phyloP scores from a whole-genome alignment of 768 basidiomycete species.

The Boletus edulis region DNA sequence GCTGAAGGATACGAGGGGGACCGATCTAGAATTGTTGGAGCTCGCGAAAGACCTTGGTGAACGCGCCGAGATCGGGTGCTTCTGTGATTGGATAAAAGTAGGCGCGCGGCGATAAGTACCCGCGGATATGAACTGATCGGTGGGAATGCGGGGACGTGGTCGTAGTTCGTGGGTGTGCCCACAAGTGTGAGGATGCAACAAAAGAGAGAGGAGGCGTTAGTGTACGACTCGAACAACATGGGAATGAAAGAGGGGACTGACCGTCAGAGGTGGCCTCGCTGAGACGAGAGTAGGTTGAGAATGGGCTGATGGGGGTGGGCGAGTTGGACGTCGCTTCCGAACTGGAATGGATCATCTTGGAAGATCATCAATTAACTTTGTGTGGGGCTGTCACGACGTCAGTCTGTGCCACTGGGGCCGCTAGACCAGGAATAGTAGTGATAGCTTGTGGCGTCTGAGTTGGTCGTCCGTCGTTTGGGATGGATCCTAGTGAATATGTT shows the following conservation, averaged over 20 bases:
- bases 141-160: neutral
- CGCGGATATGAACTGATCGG: constrained; percentile 15
- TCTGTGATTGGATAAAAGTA: constrained; percentile 33
- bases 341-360: constrained; percentile 33
- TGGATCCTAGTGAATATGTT: no score
- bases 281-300: constrained; percentile 36
- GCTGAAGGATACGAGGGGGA: constrained; percentile 26
- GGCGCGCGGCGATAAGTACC: neutral
- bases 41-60: constrained; percentile 67
- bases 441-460: neutral
- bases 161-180: neutral
- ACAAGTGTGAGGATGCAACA: no score
- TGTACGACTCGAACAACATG: no score
- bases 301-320: constrained; percentile 36
- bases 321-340: constrained; percentile 33
- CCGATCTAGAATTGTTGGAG: constrained; percentile 55
- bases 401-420: neutral
- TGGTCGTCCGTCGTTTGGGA: no score
- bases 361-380: constrained; percentile 13
- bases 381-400: neutral
- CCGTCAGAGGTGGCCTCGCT: constrained; percentile 58
- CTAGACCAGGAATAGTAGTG: neutral
- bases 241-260: constrained; percentile 10
- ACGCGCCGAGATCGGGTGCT: constrained; percentile 72
- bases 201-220: no score